phyloP scores from a whole-genome alignment of 2,329 filamentous ascomycete species.

The Epichloe coenophiala region DNA sequence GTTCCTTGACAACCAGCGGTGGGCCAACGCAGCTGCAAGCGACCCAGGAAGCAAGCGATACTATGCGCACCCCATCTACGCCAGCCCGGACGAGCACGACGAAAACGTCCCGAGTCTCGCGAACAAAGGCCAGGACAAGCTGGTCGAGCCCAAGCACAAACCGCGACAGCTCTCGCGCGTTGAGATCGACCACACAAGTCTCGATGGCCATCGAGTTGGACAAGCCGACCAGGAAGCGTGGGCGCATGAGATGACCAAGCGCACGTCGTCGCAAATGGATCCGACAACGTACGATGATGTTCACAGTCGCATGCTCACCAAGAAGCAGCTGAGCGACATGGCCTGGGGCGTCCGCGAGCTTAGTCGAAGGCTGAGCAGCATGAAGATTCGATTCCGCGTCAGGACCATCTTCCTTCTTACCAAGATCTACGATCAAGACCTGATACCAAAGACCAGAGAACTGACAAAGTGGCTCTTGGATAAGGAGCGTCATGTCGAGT shows the following conservation, averaged over 20 bases:
- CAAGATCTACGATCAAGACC: constrained; percentile 74
- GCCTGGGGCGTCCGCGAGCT: constrained; percentile 88
- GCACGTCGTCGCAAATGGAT: constrained; percentile 27
- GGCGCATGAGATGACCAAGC: constrained; percentile 33
- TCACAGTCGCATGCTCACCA: constrained; percentile 69
- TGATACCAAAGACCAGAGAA: constrained; percentile 66
- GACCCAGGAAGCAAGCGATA: constrained; percentile 15
- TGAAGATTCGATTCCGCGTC: constrained; percentile 71
- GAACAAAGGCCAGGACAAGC: constrained; percentile 9
- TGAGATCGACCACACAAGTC: constrained; percentile 25
- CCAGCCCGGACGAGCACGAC: constrained; percentile 8
- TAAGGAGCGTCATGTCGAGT: constrained; percentile 50
- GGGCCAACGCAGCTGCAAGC: constrained; percentile 15
- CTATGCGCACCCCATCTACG: constrained; percentile 16
- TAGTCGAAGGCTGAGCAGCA: constrained; percentile 70
- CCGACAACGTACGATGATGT: constrained; percentile 23
- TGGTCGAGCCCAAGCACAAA: constrained; percentile 12
- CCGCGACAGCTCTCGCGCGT: constrained; percentile 13
- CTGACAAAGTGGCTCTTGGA: constrained; percentile 70
- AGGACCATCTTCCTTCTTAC: constrained; percentile 77
- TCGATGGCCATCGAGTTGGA: constrained; percentile 30
- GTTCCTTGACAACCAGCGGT: constrained; percentile 44
- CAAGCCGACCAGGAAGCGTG: constrained; percentile 45
- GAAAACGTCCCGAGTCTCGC: constrained; percentile 8
- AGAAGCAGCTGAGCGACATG: constrained; percentile 93